Evolutionary conservation across 2,329 filamentous ascomycete species (phyloP).

Genomic region (Sphaerostilbella broomeana): DNA sequence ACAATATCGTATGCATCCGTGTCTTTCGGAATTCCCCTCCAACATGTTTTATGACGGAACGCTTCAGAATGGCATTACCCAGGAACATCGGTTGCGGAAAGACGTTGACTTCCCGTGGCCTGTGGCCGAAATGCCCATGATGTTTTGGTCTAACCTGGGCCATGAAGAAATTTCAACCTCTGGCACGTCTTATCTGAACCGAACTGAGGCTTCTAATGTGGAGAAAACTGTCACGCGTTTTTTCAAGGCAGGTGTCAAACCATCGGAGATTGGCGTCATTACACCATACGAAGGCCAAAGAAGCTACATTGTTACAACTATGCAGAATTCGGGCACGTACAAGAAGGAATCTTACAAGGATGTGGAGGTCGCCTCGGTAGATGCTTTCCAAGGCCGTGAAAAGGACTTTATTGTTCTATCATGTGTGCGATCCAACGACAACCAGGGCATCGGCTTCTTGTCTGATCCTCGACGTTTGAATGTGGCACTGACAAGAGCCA

Average conservation of each 20-base stretch:
- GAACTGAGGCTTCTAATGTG: conserved; percentile 93
- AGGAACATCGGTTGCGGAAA: conserved; percentile 76
- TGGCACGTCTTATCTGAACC: conserved; percentile 95
- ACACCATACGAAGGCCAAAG: conserved; percentile 98
- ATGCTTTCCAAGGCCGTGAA: conserved; percentile 97
- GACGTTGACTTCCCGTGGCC: conserved; percentile 99
- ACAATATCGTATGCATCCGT: conserved; percentile 98
- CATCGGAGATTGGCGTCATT: conserved; percentile 90
- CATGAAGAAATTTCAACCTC: conserved; percentile 98
- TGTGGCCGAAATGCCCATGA: conserved; percentile 90
- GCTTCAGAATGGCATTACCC: conserved; percentile 91
- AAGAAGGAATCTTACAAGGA: conserved; percentile 99
- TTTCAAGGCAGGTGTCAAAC: conserved; percentile 97
- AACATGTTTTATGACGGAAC: conserved; percentile 99
- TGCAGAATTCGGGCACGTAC: conserved; percentile 95
- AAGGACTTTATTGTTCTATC: conserved; percentile 99
- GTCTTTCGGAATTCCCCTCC: conserved; percentile 91
- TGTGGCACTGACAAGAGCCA: conserved; percentile 91
- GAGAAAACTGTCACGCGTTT: conserved; percentile 98
- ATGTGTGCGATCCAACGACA: conserved; percentile 96
- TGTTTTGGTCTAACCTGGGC: conserved; percentile 99
- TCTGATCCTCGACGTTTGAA: conserved; percentile 96
- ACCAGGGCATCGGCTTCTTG: conserved; percentile 97
- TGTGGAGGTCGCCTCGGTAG: conserved; percentile 94
- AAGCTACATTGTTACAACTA: conserved; percentile 97